Base-by-base conservation (phyloP, 352 stramenopile species). In the Pythium brassicae region DNA sequence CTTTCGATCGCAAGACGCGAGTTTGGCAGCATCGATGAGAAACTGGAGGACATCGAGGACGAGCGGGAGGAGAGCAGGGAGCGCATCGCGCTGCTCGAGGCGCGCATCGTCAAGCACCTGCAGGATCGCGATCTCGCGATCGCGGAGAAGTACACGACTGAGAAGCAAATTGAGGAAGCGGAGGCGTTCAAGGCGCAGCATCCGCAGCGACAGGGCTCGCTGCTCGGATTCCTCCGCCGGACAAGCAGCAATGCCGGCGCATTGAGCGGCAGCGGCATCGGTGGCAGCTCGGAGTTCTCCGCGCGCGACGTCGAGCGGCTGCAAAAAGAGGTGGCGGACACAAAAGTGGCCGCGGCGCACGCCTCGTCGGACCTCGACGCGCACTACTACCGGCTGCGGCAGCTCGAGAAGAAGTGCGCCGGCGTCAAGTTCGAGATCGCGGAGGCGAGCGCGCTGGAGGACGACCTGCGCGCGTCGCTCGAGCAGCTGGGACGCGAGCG, bases 91-190 rank as follows among this genome's bases (percentile, higher is more conserved):
- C 65, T 90, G 22, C 66, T 88, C 11, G 80, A 90, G 52, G 69
- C 78, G n/a, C 72, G 78, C 14, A 87, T 90, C 46, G 76, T 80
- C 50, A 88, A 90, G 55, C 72, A 85, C n/a, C 44, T 90, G 27
- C 76, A 88, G 49, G 77, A 90, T 50, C 76, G 80, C 23, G 80
- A 88, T 51, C 55, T 87, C 37, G 77, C 76, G 27, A 90, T 90
- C 27, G 76, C 76, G 6, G 76, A 90, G 48, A 83, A 74, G 26
- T 90, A 87, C 57, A 87, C 77, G 9, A 86, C 72, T 1, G 68
- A 88, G 52, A 75, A 83, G 57, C 69, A 87, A 53, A 87, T 88
- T 47, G 63, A 68, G 39, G 77, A 90, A 23, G 66, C 76, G 10
- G 77, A 87, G 50, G 62, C 62, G 19, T 87, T 79, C 56, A 87